Conservation (phyloP, 2,329 filamentous ascomycete species). For the Meredithiella fracta region DNA sequence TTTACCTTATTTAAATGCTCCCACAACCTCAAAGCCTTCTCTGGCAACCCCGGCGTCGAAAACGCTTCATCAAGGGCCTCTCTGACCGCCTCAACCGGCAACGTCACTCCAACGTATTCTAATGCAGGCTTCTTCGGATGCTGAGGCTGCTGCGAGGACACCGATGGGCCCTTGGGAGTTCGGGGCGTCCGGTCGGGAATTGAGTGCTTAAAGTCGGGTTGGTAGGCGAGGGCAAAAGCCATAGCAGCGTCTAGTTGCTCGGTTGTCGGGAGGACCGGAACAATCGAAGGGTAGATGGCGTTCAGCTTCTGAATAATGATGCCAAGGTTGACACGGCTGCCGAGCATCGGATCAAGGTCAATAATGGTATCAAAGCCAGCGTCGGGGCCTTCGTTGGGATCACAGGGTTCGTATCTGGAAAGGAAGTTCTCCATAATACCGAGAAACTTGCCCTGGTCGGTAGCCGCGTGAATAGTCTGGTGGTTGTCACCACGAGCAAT, state of each 20-base stretch:
- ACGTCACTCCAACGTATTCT: conserved; percentile 40
- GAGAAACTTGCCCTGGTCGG: conserved; percentile 56
- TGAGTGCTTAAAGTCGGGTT: conserved; percentile 57
- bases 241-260: conserved; percentile 70
- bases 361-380: conserved; percentile 70
- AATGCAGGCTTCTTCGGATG: conserved; percentile 29
- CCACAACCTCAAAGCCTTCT: conserved; percentile 39
- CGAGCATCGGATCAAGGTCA: conserved; percentile 58
- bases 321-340: conserved; percentile 78
- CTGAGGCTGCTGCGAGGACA: conserved; percentile 19
- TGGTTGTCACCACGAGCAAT: conserved; percentile 84
- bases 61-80: conserved; percentile 56
- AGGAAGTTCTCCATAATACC: conserved; percentile 94
- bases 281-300: conserved; percentile 58
- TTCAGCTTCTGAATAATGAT: conserved; percentile 56
- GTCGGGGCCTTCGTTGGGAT: conserved; percentile 53
- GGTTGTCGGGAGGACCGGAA: conserved; percentile 52
- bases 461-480: conserved; percentile 84
- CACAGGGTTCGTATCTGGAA: conserved; percentile 63
- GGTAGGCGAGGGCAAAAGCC: conserved; percentile 56
- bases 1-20: conserved; percentile 53
- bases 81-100: conserved; percentile 28
- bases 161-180: conserved; percentile 22
- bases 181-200: conserved; percentile 42
- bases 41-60: conserved; percentile 30